Evolutionary conservation across 805 yeast genomes (phyloP).

Genomic region (Zygoascus flipseniorum): DNA sequence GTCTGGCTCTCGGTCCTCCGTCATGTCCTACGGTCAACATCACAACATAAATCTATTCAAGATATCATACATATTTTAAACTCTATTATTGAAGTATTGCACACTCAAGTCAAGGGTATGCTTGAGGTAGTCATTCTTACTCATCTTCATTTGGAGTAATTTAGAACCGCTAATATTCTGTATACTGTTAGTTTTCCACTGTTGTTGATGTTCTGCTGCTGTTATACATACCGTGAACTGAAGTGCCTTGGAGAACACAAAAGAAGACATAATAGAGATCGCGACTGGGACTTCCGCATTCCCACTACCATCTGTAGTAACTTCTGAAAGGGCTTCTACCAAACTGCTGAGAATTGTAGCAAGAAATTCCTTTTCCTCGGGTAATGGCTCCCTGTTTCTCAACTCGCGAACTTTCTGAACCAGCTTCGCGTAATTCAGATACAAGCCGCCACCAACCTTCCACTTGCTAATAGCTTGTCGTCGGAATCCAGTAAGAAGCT

Average conservation of each 20-base stretch:
- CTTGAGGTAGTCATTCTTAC: conserved; percentile 8
- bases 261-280: conserved; percentile 20
- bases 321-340: conserved; percentile 5
- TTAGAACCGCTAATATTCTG: conserved; percentile 5
- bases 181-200: conserved; percentile 9
- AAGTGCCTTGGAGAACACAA: conserved; percentile 17
- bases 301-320: conserved; percentile 2
- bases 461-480: conserved; percentile 22
- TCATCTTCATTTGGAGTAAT: conserved; percentile 16
- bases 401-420: neutral
- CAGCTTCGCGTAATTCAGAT: conserved; percentile 25
- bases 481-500: conserved; percentile 18
- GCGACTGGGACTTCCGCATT: conserved; percentile 19
- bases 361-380: neutral
- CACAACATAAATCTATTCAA: neutral
- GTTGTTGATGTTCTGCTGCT: conserved; percentile 4
- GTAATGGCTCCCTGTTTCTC: neutral
- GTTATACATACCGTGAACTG: neutral
- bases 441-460: conserved; percentile 30
- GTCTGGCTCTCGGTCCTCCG: neutral
- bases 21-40: neutral
- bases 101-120: conserved; percentile 14
- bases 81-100: conserved; percentile 10
- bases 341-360: neutral
- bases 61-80: neutral